Percentiles rank a stretch among this genome's conserved stretches.
phyloP scores from a whole-genome alignment of 768 basidiomycete genomes.

The Crucibulum laeve region DNA sequence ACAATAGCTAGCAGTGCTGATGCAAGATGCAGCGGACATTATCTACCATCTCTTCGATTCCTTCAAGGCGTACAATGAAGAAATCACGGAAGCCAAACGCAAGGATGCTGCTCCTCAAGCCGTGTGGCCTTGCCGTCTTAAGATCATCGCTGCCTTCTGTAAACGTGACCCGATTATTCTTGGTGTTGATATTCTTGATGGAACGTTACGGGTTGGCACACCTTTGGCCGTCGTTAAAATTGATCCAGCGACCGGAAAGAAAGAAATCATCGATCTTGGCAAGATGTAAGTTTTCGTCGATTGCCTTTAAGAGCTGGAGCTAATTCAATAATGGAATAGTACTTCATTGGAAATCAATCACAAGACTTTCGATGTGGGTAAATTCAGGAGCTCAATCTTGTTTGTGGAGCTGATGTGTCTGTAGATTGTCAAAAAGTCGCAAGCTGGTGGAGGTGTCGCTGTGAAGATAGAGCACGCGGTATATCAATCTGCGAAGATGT shows the following conservation, averaged over 20 bases:
- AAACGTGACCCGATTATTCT: conserved; percentile 97
- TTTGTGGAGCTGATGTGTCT: conserved; percentile 3
- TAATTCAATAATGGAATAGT: conserved; percentile 33
- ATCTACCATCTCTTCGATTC: conserved; percentile 98
- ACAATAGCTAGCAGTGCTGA: conserved; percentile 2
- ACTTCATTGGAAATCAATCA: conserved; percentile 98
- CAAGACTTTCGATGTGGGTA: conserved; percentile 72
- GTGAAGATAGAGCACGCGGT: conserved; percentile 98
- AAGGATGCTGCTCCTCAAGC: conserved; percentile 91
- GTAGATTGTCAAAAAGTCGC: conserved; percentile 86
- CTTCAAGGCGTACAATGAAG: conserved; percentile 90
- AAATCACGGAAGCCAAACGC: conserved; percentile 89
- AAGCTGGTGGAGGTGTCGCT: conserved; percentile 94
- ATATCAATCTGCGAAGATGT: conserved; percentile 93
- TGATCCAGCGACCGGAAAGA: conserved; percentile 85
- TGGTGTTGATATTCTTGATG: conserved; percentile 95
- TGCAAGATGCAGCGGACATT: conserved; percentile 72
- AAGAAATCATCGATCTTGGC: conserved; percentile 87
- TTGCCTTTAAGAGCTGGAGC: not conserved
- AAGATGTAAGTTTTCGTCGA: conserved; percentile 70
- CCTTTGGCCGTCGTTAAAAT: conserved; percentile 92
- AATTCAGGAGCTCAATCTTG: not conserved
- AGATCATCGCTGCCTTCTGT: conserved; percentile 90
- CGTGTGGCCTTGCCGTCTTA: conserved; percentile 94
- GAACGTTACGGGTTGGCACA: conserved; percentile 85